These are phyloP conservation scores for Scheffersomyces ergatensis DNA, from an alignment of 805 yeast genomes.

Conservation along the genomic window DNA sequence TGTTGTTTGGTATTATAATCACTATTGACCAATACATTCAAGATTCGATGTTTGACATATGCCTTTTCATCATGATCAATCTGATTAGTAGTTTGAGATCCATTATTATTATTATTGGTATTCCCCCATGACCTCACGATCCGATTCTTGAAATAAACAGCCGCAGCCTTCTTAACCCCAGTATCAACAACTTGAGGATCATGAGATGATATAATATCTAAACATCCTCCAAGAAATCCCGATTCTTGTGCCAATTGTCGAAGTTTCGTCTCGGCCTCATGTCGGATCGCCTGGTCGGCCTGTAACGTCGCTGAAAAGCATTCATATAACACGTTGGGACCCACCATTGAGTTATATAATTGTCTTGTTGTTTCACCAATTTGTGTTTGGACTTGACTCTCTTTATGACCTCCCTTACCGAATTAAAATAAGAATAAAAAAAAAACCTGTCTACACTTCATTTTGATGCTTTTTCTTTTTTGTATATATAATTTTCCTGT, in stretches of 20 bases:
- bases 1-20: conserved; percentile 35
- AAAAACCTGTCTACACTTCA: no score
- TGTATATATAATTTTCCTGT: no score
- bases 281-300: conserved; percentile 58
- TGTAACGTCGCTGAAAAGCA: conserved; percentile 80
- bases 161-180: conserved; percentile 66
- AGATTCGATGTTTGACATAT: conserved; percentile 62
- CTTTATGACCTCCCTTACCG: no score
- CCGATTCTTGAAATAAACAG: conserved; percentile 79
- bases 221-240: conserved; percentile 80
- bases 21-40: conserved; percentile 54
- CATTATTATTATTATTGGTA: conserved; percentile 6
- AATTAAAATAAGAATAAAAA: no score
- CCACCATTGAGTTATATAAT: conserved; percentile 63
- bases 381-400: no score
- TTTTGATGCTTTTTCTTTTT: no score
- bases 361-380: no score
- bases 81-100: conserved; percentile 11
- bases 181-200: conserved; percentile 7
- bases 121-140: conserved; percentile 66
- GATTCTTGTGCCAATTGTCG: conserved; percentile 54
- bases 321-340: conserved; percentile 61
- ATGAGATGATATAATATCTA: conserved; percentile 55
- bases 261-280: conserved; percentile 68
- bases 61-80: conserved; percentile 75